phyloP scores from a whole-genome alignment of 2,329 filamentous ascomycete species.

The Fusarium penzigii region DNA sequence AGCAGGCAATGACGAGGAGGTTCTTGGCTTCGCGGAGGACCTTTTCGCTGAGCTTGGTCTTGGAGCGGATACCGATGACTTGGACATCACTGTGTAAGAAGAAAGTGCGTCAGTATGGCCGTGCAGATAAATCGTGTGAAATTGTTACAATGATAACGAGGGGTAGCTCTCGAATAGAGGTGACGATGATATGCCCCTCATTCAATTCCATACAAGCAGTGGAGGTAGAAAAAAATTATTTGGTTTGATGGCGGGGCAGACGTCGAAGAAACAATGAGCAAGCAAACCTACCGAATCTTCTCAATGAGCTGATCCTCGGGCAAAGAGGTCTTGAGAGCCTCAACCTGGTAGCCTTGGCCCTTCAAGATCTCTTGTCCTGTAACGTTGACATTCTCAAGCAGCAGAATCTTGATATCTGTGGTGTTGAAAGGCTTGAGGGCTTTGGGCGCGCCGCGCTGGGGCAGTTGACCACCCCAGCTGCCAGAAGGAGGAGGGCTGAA shows the following conservation, averaged over 20 bases:
- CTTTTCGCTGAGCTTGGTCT: constrained; percentile 87
- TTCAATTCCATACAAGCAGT: not conserved
- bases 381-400: constrained; percentile 94
- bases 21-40: constrained; percentile 90
- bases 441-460: constrained; percentile 55
- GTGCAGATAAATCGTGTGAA: constrained; percentile 5
- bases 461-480: constrained; percentile 54
- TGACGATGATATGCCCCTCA: constrained; percentile 16
- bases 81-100: constrained; percentile 72
- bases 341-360: constrained; percentile 92
- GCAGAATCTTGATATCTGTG: constrained; percentile 91
- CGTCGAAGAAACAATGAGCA: not conserved
- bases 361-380: constrained; percentile 82
- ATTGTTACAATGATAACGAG: constrained; percentile 5
- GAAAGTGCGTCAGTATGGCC: constrained; percentile 16
- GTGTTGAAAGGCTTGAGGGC: constrained; percentile 94
- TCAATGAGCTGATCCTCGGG: constrained; percentile 93
- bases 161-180: constrained; percentile 4
- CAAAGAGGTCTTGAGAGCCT: constrained; percentile 83
- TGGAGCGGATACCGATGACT: constrained; percentile 96
- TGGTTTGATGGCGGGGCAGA: constrained; percentile 17
- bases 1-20: constrained; percentile 93
- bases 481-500: constrained; percentile 70
- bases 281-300: constrained; percentile 76
- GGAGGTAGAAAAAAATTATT: constrained; percentile 9